A percentile compares a stretch with the other conserved stretches of the same genome.
phyloP scores from a whole-genome alignment of 2,329 filamentous ascomycete genomes.

The Fusarium concolor region DNA sequence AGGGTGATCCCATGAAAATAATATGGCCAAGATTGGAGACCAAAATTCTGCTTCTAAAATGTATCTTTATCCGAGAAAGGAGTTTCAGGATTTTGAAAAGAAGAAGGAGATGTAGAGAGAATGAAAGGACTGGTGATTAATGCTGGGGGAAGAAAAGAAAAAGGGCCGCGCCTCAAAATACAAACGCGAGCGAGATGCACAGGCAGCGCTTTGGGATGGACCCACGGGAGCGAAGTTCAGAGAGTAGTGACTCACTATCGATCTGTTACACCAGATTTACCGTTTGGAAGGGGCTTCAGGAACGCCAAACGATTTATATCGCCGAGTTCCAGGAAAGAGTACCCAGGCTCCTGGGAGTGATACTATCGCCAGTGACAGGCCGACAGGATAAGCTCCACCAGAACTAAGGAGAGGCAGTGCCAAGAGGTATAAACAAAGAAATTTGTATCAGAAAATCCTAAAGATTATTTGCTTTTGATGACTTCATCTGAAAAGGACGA shows the following conservation, averaged over 20 bases:
- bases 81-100: no score
- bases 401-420: not conserved
- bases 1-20: not conserved
- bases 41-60: constrained; percentile 5
- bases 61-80: not conserved
- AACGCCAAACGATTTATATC: not conserved
- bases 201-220: not conserved
- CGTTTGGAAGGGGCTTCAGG: not conserved
- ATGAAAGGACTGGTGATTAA: no score
- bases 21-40: constrained; percentile 9
- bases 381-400: not conserved
- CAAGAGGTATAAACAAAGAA: not conserved
- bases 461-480: not conserved
- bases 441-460: no score
- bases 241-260: not conserved
- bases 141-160: not conserved
- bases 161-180: not conserved
- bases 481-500: not conserved
- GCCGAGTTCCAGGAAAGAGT: constrained; percentile 7
- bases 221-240: not conserved
- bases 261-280: not conserved
- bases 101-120: no score
- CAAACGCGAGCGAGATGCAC: not conserved
- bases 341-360: not conserved
- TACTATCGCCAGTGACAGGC: constrained; percentile 12